Evolutionary conservation across 805 yeast genomes (phyloP), one percentile per base, ranked within the genome.

Genomic region (Candida railenensis): DNA sequence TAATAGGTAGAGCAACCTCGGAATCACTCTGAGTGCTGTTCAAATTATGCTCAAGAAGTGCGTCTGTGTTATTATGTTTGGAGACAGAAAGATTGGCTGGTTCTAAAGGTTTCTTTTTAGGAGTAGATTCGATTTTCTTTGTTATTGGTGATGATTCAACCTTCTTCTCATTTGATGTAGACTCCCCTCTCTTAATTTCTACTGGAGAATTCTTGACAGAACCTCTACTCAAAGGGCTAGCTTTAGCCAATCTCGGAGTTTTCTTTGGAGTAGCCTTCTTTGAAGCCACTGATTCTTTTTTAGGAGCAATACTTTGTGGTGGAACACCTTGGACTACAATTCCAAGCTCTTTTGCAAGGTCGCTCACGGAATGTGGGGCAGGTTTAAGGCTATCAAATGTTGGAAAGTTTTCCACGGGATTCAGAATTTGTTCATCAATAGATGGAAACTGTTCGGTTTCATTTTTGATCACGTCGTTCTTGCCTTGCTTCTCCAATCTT

Each of bases 201-300:
- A n/a, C n/a, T n/a, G n/a, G n/a, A n/a, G n/a, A n/a, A n/a, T n/a
- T n/a, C n/a, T n/a, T n/a, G n/a, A n/a, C n/a, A n/a, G n/a, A n/a
- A n/a, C n/a, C n/a, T n/a, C n/a, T n/a, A n/a, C n/a, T n/a, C n/a
- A n/a, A n/a, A n/a, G n/a, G n/a, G n/a, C n/a, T n/a, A n/a, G n/a
- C n/a, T n/a, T n/a, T n/a, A n/a, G n/a, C n/a, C n/a, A n/a, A n/a
- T n/a, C n/a, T n/a, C n/a, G 37, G 14, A 34, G 15, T 34, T 15
- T 34, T 34, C 22, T 36, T 36, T 12, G 42, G 42, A 9, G 42
- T 39, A 39, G 42, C 42, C 42, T 39, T 39, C 22, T 36, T 36
- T 8, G 39, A 36, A 36, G 22, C 9, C 8, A 8, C 37, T 14
- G 37, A 18, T 15, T 14, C n/a, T 34, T 14, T 18, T 11, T 14